These are phyloP conservation scores for Lasiosphaeria hispida DNA, from an alignment of 495 filamentous ascomycete species.

Conservation along the genomic window DNA sequence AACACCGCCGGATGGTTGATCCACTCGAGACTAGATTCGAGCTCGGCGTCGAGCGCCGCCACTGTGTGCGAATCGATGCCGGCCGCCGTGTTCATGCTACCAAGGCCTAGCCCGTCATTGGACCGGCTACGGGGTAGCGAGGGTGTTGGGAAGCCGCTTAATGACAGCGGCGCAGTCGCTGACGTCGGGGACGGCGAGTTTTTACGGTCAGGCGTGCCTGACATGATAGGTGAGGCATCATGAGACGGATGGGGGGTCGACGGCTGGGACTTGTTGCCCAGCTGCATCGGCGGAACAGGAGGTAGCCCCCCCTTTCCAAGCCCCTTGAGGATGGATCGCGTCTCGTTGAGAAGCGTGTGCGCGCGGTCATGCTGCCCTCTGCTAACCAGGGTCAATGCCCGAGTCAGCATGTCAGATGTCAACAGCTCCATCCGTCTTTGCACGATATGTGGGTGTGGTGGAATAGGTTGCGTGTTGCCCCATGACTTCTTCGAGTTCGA, in stretches of 20 bases:
- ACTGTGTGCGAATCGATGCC: constrained; percentile 79
- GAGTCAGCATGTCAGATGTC: constrained; percentile 96
- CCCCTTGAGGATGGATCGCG: constrained; percentile 90
- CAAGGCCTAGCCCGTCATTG: constrained; percentile 44
- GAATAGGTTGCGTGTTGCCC: constrained; percentile 79
- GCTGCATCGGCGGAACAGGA: constrained; percentile 58
- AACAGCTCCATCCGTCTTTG: constrained; percentile 97
- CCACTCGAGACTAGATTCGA: constrained; percentile 96
- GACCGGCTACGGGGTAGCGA: constrained; percentile 38
- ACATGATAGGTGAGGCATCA: constrained; percentile 43
- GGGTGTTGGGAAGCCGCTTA: constrained; percentile 25
- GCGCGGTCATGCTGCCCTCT: constrained; percentile 91
- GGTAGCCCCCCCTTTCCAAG: constrained; percentile 93
- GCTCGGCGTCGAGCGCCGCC: constrained; percentile 82
- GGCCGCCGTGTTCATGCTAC: constrained; percentile 62
- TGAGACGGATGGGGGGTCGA: constrained; percentile 46
- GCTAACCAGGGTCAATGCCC: constrained; percentile 86
- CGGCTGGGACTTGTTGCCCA: constrained; percentile 42
- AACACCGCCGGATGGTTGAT: constrained; percentile 97
- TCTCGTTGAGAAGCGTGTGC: constrained; percentile 86
- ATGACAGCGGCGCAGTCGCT: constrained; percentile 41
- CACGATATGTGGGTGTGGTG: constrained; percentile 91
- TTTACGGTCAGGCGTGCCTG: constrained; percentile 48
- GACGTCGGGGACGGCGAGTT: constrained; percentile 49
- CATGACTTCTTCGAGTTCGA: constrained; percentile 58